phyloP scores from a whole-genome alignment of 2,329 filamentous ascomycete species.

The Arthrobotrys megalospora region DNA sequence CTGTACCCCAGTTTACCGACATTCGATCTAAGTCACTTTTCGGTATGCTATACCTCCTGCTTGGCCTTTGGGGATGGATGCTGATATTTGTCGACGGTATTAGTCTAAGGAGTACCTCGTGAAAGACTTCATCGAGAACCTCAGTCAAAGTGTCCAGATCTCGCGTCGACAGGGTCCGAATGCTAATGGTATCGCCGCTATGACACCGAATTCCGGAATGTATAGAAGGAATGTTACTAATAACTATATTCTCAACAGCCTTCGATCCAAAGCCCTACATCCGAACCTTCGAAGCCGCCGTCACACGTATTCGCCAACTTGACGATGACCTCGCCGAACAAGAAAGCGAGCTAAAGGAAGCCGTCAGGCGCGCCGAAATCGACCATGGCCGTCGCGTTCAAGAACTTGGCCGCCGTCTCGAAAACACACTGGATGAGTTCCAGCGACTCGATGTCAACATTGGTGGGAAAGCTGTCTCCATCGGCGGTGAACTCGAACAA shows the following conservation, averaged over 20 bases:
- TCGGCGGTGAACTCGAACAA: constrained; percentile 93
- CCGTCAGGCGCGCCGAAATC: constrained; percentile 89
- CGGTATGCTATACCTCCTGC: constrained; percentile 8
- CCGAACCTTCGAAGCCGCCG: constrained; percentile 86
- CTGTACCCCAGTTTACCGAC: constrained; percentile 51
- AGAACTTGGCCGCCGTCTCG: constrained; percentile 87
- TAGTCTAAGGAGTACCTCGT: constrained; percentile 95
- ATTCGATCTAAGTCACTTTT: constrained; percentile 49
- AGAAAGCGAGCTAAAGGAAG: constrained; percentile 90
- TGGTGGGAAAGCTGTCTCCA: constrained; percentile 93
- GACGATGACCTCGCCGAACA: constrained; percentile 86
- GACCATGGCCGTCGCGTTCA: constrained; percentile 94
- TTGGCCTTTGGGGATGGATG: neutral
- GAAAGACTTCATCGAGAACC: constrained; percentile 94
- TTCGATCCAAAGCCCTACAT: constrained; percentile 99
- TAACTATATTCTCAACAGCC: constrained; percentile 67
- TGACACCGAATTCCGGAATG: neutral
- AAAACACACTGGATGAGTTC: constrained; percentile 92
- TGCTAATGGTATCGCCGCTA: constrained; percentile 60
- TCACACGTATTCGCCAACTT: constrained; percentile 70
- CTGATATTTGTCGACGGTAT: neutral
- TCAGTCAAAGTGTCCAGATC: constrained; percentile 87
- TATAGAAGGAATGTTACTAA: neutral
- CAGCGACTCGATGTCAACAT: constrained; percentile 88
- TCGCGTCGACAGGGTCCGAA: constrained; percentile 79